Evolutionary conservation across 768 basidiomycete species (phyloP), one percentile per base, ranked within the genome.

Genomic region (Boletus subparvulus): DNA sequence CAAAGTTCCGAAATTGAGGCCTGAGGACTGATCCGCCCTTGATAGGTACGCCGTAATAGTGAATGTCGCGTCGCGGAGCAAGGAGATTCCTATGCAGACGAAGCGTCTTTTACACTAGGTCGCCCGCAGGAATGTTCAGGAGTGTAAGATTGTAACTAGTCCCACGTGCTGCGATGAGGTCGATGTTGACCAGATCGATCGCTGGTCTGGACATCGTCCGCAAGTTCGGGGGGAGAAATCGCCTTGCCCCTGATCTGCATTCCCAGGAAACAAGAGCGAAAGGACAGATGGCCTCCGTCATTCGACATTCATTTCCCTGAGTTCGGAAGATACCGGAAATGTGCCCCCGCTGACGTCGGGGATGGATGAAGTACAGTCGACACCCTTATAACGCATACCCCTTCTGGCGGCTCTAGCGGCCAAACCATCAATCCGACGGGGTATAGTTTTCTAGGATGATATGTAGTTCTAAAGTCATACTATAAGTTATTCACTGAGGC

Each of bases 251-350:
- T 35, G 53, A 44, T 48, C 46, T 35, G 10, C 52, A 11, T 24
- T 8, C 26, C 6, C 14, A 19, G 6, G 37, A 17, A 36, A 33
- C 11, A 13, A 35, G 21, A 14, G 26, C 26, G n/a, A n/a, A 37
- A n/a, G 9, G 40, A 28, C 9, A 17, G 12, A 21, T 21, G 21
- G 9, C 24, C 2, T 42, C 24, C 50, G 26, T 19, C 3, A 24
- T 47, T 24, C 24, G 14, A 3, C 28, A 7, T 50, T 59, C 55
- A 63, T 59, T 45, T 51, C 52, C 55, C 40, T 12, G 45, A n/a
- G 37, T 35, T 47, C 40, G 47, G 61, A 50, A 16, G 47, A 17
- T n/a, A 6, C 21, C 30, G n/a, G n/a, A 43, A 44, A 45, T 16
- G 32, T 36, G 26, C 44, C 1, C 12, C 30, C 49, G 49, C 4